Base-by-base conservation (phyloP, 768 basidiomycete genomes). In the Kwoniella pini region DNA sequence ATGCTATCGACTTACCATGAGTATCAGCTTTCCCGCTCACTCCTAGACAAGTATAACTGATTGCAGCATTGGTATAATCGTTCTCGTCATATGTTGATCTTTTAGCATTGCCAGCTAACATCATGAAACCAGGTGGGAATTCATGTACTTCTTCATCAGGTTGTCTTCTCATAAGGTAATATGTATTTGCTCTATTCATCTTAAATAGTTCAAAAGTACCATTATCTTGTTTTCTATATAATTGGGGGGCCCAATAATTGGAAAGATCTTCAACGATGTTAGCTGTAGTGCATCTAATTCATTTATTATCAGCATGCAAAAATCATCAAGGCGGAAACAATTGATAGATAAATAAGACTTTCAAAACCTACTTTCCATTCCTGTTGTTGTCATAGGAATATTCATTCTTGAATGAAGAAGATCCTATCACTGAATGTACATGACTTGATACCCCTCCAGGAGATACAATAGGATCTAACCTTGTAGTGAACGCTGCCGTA, bases 111-210 rank as follows among this genome's bases (percentile, higher is more conserved):
- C 79, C 81, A 9, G 68, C 57, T 44, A 81, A 42, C 79, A 81
- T 81, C 26, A 71, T 63, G 33, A 81, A 71, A 1, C 79, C 80
- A 9, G 70, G 64, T 0, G 80, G 80, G 68, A 79, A 80, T 0
- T 55, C 42, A 24, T 43, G 42, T 1, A 55, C 42, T 33, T 55
- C 77, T 77, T n/a, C 57, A 40, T 30, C 43, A 12, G 26, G 27
- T n/a, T 27, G 22, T n/a, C 53, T 54, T 22, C 21, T 21, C 17
- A 38, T 4, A 36, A 19, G 51, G 31, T 5, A 24, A 53, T 40
- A 57, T 45, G 56, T 57, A 22, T 57, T 57, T 21, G 40, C 56
- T 13, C 38, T 48, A 26, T 46, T 57, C 56, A 57, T 57, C 9
- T 13, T 12, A 15, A 57, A 44, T 15, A 49, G 36, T 27, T 28